These are phyloP conservation scores for Haematococcus sp. DNA, from an alignment of 139 green algal species.

Conservation along the genomic window DNA sequence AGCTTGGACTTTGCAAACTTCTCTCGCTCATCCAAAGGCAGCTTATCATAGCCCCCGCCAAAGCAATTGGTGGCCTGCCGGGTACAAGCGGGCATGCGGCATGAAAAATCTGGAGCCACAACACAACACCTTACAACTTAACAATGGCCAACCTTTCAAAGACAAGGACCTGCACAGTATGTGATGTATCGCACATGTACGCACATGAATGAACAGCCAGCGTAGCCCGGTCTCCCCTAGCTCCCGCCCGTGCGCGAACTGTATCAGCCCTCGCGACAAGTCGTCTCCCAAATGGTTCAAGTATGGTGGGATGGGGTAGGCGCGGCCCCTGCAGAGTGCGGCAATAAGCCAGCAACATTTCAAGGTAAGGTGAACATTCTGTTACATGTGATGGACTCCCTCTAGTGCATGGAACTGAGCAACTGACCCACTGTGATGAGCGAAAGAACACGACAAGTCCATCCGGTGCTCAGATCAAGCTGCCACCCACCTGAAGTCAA, in stretches of 20 bases:
- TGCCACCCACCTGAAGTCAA: constrained; percentile 80
- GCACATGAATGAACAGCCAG: constrained; percentile 71
- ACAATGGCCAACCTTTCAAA: too few species aligned
- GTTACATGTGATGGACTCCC: too few species aligned
- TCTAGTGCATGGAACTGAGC: too few species aligned
- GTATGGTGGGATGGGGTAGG: constrained; percentile 94
- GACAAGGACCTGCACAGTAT: too few species aligned
- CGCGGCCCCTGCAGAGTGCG: constrained; percentile 73
- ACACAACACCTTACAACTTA: too few species aligned
- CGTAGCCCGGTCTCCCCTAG: constrained; percentile 76
- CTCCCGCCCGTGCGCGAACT: constrained; percentile 69
- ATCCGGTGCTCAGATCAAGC: too few species aligned
- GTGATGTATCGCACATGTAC: neutral
- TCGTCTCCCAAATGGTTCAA: constrained; percentile 94
- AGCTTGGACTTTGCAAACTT: constrained; percentile 15
- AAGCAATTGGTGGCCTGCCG: constrained; percentile 84
- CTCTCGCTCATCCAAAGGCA: constrained; percentile 47
- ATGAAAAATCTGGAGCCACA: too few species aligned
- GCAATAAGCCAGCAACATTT: too few species aligned
- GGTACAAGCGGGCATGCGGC: too few species aligned
- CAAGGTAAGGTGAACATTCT: too few species aligned
- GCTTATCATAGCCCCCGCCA: constrained; percentile 84
- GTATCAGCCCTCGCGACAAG: constrained; percentile 79
- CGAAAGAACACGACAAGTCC: too few species aligned
- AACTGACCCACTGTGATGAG: too few species aligned